These are phyloP conservation scores for Talinum fruticosum DNA, from an alignment of 148 eudicot species.

Conservation along the genomic window DNA sequence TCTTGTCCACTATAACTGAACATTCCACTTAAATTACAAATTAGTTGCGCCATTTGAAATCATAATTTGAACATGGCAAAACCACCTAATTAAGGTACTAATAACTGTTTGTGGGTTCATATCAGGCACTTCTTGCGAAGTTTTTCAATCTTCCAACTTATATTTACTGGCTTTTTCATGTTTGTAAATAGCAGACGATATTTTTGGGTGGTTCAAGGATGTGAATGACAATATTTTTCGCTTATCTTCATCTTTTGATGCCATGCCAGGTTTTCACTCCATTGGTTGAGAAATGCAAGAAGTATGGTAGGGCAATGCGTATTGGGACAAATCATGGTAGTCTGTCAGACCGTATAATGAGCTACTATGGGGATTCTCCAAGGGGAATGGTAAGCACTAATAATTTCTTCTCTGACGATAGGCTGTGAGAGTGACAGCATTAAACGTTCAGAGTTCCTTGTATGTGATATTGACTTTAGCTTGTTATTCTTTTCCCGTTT, in stretches of 20 bases:
- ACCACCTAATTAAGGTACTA: neutral
- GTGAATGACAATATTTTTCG: conserved; percentile 5
- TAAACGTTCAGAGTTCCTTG: neutral
- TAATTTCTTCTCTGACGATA: neutral
- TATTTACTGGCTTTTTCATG: neutral
- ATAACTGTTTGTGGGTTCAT: neutral
- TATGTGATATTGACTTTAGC: neutral
- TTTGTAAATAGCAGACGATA: neutral
- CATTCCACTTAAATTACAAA: neutral
- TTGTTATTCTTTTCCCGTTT: neutral
- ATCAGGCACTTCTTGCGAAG: neutral
- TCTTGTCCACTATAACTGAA: neutral
- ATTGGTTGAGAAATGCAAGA: conserved; percentile 94
- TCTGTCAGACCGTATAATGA: conserved; percentile 99
- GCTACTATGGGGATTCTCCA: conserved; percentile 97
- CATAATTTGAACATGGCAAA: neutral
- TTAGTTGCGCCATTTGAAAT: neutral
- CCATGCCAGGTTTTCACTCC: conserved; percentile 73
- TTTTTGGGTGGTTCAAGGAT: neutral
- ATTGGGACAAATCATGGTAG: conserved; percentile 98
- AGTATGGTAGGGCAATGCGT: conserved; percentile 94
- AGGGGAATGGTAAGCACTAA: conserved; percentile 79
- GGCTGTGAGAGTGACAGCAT: neutral
- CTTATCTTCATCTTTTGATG: neutral
- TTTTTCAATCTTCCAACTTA: neutral